Base-by-base conservation (phyloP, 1,139 yeast genomes). In the Scheffersomyces lignicola region DNA sequence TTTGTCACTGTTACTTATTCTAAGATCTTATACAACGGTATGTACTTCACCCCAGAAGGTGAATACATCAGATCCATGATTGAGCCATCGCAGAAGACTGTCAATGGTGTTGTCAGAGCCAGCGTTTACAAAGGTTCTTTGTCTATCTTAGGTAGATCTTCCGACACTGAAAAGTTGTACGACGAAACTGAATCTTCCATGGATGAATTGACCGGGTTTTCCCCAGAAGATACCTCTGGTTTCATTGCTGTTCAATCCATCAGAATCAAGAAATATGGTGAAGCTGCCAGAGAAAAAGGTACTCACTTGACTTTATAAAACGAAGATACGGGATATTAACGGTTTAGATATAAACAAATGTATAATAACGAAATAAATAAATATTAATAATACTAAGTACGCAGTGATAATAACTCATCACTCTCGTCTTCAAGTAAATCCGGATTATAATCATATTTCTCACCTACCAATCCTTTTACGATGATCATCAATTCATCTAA, bases 151-250 rank as follows among this genome's bases (percentile, higher is more conserved):
- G 98, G 98, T 60, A 88, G 98, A 77, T 89, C 83, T 44, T 88
- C 97, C 18, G 83, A 83, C 45, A 88, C 97, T 43, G 97, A 90
- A 71, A 90, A 89, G 72, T 79, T 92, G 54, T 92, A 92, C 65
- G 97, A 92, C 63, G 97, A 96, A 48, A 88, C 96, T 42, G 97
- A 90, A 65, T 89, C 97, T 16, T 90, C 97, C 13, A 92, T 92
- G 98, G 98, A 92, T 67, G 97, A 92, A 71, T 81, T 92, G 58
- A 90, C 97, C 41, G 98, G 97, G 41, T 92, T 92, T 76, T 83
- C 88, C 54, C 98, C 98, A 43, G 90, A 86, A 62, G 97, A 92
- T 64, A 88, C 98, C 44, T 74, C 95, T 45, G 98, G 98, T 39
- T 92, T 92, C 78, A 92, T 92, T 67, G 89, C 96, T 52, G 95